phyloP scores from a whole-genome alignment of 495 filamentous ascomycete genomes.

The Aspergillus sclerotiicarbonarius region DNA sequence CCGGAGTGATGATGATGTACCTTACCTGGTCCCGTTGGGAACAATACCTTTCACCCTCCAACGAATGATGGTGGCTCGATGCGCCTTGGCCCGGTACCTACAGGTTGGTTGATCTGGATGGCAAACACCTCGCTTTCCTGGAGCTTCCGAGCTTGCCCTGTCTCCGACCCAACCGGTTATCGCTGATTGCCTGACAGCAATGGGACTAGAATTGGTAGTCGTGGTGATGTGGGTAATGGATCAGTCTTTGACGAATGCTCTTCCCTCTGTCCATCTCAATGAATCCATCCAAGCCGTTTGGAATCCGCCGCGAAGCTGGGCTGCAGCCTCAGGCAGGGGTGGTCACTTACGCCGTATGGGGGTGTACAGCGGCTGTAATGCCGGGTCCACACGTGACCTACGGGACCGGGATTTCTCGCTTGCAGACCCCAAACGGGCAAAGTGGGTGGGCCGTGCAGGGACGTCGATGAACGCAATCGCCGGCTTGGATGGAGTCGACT shows the following conservation, averaged over 20 bases:
- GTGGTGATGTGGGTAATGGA: background rate
- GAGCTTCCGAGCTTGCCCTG: constrained; percentile 4
- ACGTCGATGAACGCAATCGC: constrained; percentile 14
- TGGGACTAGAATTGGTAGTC: background rate
- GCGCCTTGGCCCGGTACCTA: background rate
- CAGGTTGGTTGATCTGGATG: background rate
- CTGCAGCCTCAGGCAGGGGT: no score
- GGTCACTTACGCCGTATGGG: background rate
- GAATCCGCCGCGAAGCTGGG: no score
- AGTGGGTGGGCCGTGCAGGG: constrained; percentile 13
- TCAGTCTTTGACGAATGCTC: no score
- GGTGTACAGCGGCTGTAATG: background rate
- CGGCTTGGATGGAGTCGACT: background rate
- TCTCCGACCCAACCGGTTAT: background rate
- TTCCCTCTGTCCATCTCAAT: no score
- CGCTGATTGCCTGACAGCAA: background rate
- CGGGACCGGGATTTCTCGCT: constrained; percentile 9
- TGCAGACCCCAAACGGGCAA: constrained; percentile 13
- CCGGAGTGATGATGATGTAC: background rate
- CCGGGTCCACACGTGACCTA: constrained; percentile 7
- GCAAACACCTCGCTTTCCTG: background rate
- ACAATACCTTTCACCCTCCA: background rate
- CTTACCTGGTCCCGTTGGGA: background rate
- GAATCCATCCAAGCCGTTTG: background rate
- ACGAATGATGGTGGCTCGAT: background rate